Conservation (phyloP, 257 asterid genomes). For the Sherardia arvensis region DNA sequence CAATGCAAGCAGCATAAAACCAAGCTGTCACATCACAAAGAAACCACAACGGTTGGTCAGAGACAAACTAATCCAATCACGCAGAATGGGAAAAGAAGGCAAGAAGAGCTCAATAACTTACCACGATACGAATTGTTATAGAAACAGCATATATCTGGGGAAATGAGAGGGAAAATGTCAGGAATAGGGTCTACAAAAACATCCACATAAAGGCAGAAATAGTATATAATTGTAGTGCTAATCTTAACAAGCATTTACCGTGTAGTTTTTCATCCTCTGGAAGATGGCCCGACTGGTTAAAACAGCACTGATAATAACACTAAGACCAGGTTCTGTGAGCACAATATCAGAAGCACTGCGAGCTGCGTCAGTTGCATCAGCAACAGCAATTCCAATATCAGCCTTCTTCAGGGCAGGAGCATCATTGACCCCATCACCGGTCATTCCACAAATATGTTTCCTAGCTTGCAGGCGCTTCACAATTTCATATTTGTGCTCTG, state of each 20-base stretch:
- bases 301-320: slow-evolving; percentile 97
- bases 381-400: slow-evolving; percentile 97
- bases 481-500: slow-evolving; percentile 96
- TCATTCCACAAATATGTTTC: slow-evolving; percentile 97
- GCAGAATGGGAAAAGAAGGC: too few relatives aligned
- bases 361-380: slow-evolving; percentile 99
- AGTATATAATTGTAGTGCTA: neutral
- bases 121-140: slow-evolving; percentile 97
- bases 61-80: neutral
- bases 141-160: slow-evolving; percentile 97
- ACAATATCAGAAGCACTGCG: slow-evolving; percentile 98
- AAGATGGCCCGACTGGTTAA: slow-evolving; percentile 94
- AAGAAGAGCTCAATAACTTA: slow-evolving; percentile 31
- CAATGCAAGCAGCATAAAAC: slow-evolving; percentile 92
- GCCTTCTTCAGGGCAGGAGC: slow-evolving; percentile 99
- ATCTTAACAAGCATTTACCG: slow-evolving; percentile 34
- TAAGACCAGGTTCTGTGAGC: slow-evolving; percentile 96
- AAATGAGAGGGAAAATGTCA: neutral
- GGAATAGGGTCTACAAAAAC: neutral
- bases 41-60: slow-evolving; percentile 9
- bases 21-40: slow-evolving; percentile 51
- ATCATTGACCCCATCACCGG: slow-evolving; percentile 97
- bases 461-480: slow-evolving; percentile 97
- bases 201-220: neutral
- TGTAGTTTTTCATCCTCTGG: slow-evolving; percentile 97